Conservation (phyloP, 805 yeast genomes). For the Starmerella vitae region DNA sequence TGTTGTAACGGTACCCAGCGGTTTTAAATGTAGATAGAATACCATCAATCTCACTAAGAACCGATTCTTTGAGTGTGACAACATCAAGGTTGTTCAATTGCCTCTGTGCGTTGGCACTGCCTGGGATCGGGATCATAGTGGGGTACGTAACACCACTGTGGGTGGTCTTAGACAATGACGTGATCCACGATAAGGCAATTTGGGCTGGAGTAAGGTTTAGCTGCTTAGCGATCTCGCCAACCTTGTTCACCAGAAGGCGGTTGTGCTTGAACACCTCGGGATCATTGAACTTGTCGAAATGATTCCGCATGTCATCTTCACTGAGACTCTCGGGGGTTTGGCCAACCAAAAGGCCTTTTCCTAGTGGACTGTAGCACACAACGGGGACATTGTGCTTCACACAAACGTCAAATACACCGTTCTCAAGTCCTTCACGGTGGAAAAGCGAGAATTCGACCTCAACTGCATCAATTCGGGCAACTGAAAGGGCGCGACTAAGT, state of each 20-base stretch:
- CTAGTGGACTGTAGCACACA: constrained; percentile 72
- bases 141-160: constrained; percentile 31
- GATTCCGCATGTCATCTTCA: constrained; percentile 40
- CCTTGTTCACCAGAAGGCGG: constrained; percentile 34
- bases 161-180: constrained; percentile 27
- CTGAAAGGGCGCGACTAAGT: constrained; percentile 42
- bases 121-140: constrained; percentile 65
- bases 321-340: constrained; percentile 35
- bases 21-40: constrained; percentile 35
- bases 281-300: constrained; percentile 43
- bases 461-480: constrained; percentile 47
- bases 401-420: constrained; percentile 52
- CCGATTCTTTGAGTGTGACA: constrained; percentile 39
- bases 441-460: constrained; percentile 72
- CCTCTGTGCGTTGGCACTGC: constrained; percentile 48
- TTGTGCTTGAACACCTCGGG: constrained; percentile 44
- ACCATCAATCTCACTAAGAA: constrained; percentile 39
- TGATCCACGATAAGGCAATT: constrained; percentile 54
- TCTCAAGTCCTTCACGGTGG: constrained; percentile 43
- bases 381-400: constrained; percentile 49
- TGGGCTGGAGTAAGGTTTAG: constrained; percentile 46
- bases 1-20: constrained; percentile 44
- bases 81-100: constrained; percentile 45
- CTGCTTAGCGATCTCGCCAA: constrained; percentile 38
- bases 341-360: constrained; percentile 69